A percentile compares a stretch with the other conserved stretches of the same genome.
Evolutionary conservation across 2,329 filamentous ascomycete species (phyloP).

Genomic region (Hypomyces perniciosus): DNA sequence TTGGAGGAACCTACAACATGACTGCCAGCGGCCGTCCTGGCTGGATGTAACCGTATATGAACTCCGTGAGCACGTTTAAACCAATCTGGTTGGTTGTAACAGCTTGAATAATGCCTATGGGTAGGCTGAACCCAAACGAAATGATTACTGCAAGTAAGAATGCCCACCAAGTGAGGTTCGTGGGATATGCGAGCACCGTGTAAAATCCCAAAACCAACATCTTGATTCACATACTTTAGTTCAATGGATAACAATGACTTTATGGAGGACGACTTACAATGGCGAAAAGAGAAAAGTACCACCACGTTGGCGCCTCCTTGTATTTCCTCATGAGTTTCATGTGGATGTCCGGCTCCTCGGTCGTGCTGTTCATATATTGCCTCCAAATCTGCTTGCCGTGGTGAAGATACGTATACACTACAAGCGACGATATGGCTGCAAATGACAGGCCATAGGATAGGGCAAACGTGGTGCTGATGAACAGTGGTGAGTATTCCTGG

Average conservation of each 20-base stretch:
- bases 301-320: conserved; percentile 57
- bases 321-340: conserved; percentile 61
- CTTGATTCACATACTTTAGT: conserved; percentile 23
- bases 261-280: conserved; percentile 34
- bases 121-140: conserved; percentile 57
- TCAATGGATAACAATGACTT: background rate
- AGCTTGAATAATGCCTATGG: conserved; percentile 64
- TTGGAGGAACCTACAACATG: conserved; percentile 52
- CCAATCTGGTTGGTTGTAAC: conserved; percentile 66
- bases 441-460: conserved; percentile 67
- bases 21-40: conserved; percentile 65
- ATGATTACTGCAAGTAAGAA: conserved; percentile 62
- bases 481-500: conserved; percentile 60
- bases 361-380: conserved; percentile 53
- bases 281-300: conserved; percentile 54
- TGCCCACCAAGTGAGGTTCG: conserved; percentile 66
- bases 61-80: conserved; percentile 69
- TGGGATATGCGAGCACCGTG: conserved; percentile 55
- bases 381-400: conserved; percentile 61
- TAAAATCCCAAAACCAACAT: conserved; percentile 49
- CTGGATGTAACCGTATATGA: conserved; percentile 69
- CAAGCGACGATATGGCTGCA: conserved; percentile 61
- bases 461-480: conserved; percentile 65
- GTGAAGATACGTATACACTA: conserved; percentile 63
- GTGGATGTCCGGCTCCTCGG: conserved; percentile 56